Evolutionary conservation across 768 basidiomycete species (phyloP).

Genomic region (Boletus reticulatus): DNA sequence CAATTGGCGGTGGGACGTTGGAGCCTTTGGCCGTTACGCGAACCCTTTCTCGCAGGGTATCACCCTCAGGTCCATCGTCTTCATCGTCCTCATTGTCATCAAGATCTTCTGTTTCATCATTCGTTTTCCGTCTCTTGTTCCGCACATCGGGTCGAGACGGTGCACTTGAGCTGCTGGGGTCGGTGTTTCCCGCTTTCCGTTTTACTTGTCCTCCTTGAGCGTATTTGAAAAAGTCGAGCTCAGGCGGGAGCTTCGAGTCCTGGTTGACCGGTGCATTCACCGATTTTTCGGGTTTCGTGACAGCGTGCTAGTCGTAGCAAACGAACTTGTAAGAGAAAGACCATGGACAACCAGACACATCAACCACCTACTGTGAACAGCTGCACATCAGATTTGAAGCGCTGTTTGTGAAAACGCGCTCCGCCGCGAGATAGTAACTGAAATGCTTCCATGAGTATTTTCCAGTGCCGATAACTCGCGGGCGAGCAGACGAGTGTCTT

Average conservation of each 20-base stretch:
- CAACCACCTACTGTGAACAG: conserved; percentile 59
- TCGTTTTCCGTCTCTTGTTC: conserved; percentile 31
- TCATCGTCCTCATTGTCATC: conserved; percentile 22
- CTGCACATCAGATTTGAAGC: conserved; percentile 65
- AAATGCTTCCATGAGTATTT: conserved; percentile 73
- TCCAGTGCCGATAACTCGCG: neutral
- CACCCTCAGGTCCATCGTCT: conserved; percentile 22
- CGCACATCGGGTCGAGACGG: conserved; percentile 7
- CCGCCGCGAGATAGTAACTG: conserved; percentile 88
- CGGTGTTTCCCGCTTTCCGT: conserved; percentile 40
- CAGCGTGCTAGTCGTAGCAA: conserved; percentile 24
- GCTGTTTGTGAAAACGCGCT: conserved; percentile 72
- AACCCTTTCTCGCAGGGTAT: conserved; percentile 41
- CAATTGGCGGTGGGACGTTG: conserved; percentile 58
- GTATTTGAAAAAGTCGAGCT: conserved; percentile 93
- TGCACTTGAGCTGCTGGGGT: conserved; percentile 12
- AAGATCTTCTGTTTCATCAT: conserved; percentile 21
- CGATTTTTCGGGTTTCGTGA: conserved; percentile 19
- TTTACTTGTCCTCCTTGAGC: conserved; percentile 56
- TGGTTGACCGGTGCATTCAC: conserved; percentile 21
- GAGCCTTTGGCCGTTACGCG: conserved; percentile 75
- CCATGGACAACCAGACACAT: neutral
- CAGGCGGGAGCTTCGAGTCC: conserved; percentile 62
- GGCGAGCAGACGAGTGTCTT: too few relatives aligned
- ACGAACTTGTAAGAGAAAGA: neutral